These are phyloP conservation scores for Hypoxylon intermedium DNA, from an alignment of 495 filamentous ascomycete genomes.

Conservation along the genomic window DNA sequence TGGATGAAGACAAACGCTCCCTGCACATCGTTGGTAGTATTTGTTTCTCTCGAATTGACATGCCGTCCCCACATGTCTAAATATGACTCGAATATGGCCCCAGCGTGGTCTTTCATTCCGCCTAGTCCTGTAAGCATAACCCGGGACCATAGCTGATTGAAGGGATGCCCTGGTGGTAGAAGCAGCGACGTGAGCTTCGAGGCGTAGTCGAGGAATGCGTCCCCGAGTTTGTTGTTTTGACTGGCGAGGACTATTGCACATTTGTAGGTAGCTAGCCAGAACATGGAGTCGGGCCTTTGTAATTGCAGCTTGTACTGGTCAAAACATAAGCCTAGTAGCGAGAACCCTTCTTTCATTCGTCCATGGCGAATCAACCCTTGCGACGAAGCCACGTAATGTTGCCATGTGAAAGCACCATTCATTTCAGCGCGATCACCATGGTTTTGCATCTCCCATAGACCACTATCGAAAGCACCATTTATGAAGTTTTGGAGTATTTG, in stretches of 20 bases:
- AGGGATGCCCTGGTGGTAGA: conserved; percentile 34
- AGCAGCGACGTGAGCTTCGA: conserved; percentile 31
- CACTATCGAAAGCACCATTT: conserved; percentile 38
- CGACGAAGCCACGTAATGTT: conserved; percentile 39
- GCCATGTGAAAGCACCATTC: conserved; percentile 40
- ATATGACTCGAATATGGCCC: conserved; percentile 39
- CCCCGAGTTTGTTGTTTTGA: conserved; percentile 20
- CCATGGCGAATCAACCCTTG: conserved; percentile 38
- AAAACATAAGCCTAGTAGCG: conserved; percentile 25
- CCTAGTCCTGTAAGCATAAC: conserved; percentile 33
- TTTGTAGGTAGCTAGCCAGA: conserved; percentile 31
- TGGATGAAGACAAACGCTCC: conserved; percentile 41
- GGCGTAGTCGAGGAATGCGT: conserved; percentile 31
- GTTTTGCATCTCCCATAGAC: conserved; percentile 37
- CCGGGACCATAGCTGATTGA: conserved; percentile 40
- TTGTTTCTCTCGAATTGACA: conserved; percentile 22
- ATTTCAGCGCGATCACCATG: conserved; percentile 31
- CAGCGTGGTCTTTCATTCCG: conserved; percentile 33
- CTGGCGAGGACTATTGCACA: conserved; percentile 35
- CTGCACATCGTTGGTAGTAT: conserved; percentile 33
- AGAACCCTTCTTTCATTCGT: conserved; percentile 30
- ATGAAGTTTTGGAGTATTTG: conserved; percentile 44
- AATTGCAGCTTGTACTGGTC: conserved; percentile 29
- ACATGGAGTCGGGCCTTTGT: conserved; percentile 26
- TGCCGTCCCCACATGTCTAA: conserved; percentile 38